phyloP scores from a whole-genome alignment of 2,329 filamentous ascomycete species.

The Stagonosporopsis vannaccii region DNA sequence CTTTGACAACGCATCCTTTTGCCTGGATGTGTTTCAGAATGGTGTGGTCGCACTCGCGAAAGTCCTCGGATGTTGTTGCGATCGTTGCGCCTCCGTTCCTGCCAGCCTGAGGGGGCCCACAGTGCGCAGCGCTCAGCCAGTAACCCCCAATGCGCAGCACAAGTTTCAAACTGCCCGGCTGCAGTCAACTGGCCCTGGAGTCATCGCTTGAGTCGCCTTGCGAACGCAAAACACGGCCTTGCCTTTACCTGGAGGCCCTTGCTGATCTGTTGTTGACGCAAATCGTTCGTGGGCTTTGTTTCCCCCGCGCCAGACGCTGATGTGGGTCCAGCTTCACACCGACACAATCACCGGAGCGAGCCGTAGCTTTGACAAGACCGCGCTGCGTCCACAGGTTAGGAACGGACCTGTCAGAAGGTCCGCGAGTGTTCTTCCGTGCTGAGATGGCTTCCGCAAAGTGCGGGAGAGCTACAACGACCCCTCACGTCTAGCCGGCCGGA shows the following conservation, averaged over 20 bases:
- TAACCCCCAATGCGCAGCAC: conserved; percentile 34
- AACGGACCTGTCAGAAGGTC: conserved; percentile 26
- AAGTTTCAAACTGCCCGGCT: conserved; percentile 39
- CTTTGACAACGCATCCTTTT: conserved; percentile 20
- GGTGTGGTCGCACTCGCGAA: conserved; percentile 19
- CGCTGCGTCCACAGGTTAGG: conserved; percentile 26
- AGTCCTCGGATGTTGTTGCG: conserved; percentile 26
- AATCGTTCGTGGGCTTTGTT: conserved; percentile 38
- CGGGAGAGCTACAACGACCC: conserved; percentile 35
- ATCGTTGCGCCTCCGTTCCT: conserved; percentile 24
- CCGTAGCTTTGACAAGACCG: conserved; percentile 29
- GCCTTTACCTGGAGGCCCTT: conserved; percentile 13
- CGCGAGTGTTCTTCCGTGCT: conserved; percentile 29
- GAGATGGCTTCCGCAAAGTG: conserved; percentile 38
- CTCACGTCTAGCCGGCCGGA: conserved; percentile 36
- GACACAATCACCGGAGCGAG: conserved; percentile 38
- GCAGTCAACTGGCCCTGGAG: conserved; percentile 22
- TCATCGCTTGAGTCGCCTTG: conserved; percentile 11
- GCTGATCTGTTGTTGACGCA: conserved; percentile 21
- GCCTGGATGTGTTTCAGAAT: conserved; percentile 24
- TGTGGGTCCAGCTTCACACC: conserved; percentile 41
- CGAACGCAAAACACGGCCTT: conserved; percentile 13
- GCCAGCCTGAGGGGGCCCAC: conserved; percentile 23
- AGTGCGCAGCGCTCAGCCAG: conserved; percentile 36
- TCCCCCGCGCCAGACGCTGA: conserved; percentile 21